Conservation (phyloP, 2,329 filamentous ascomycete species). For the Stylonectria norvegica region DNA sequence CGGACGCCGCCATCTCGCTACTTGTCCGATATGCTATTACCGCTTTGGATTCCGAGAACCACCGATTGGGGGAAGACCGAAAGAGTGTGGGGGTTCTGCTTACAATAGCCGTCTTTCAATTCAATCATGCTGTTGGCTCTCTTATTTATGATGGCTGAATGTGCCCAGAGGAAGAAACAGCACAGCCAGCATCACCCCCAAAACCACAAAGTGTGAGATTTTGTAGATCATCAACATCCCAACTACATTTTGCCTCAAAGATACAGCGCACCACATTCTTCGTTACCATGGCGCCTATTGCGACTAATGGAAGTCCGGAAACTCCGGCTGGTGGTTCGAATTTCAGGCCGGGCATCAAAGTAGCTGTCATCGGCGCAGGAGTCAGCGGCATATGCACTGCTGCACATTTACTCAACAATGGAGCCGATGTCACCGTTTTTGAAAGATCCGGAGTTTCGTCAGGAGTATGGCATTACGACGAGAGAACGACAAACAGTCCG, state of each 20-base stretch:
- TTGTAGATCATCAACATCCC: too few relatives aligned
- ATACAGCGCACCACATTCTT: background rate
- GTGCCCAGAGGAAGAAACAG: too few relatives aligned
- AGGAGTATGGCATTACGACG: constrained; percentile 40
- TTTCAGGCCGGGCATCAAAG: constrained; percentile 17
- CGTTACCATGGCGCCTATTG: constrained; percentile 14
- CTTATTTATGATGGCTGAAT: too few relatives aligned
- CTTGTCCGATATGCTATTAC: too few relatives aligned
- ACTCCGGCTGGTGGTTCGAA: background rate
- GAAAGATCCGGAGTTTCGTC: constrained; percentile 34
- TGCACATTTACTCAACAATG: constrained; percentile 35
- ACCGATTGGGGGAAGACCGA: background rate
- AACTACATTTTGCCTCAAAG: background rate
- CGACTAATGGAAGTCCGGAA: constrained; percentile 7
- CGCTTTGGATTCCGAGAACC: too few relatives aligned
- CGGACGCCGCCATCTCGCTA: constrained; percentile 3
- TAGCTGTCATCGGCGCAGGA: constrained; percentile 40
- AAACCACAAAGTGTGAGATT: too few relatives aligned
- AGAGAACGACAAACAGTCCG: constrained; percentile 27
- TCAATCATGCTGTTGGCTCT: background rate
- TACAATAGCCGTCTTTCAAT: constrained; percentile 1
- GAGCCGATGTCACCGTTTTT: constrained; percentile 36
- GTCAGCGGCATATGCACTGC: constrained; percentile 39
- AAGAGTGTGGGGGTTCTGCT: constrained; percentile 3
- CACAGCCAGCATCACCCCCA: too few relatives aligned